Evolutionary conservation across 106 monocot species (phyloP), one percentile per base, ranked within the genome.

Genomic region (Chionographis japonica): DNA sequence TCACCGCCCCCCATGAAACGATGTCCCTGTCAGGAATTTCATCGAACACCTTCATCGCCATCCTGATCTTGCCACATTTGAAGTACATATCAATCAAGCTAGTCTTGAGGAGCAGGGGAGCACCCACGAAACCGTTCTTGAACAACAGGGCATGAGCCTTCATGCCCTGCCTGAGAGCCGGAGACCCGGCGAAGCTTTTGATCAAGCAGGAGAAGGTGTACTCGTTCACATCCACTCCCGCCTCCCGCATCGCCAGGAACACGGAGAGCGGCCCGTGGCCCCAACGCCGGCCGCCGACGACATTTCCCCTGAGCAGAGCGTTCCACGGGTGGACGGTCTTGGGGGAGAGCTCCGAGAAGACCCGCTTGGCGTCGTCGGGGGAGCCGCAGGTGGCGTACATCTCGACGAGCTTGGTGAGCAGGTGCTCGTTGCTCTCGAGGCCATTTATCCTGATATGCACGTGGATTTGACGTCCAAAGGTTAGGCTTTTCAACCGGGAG

Each of bases 41-140:
- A 39, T 84, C 79, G 50, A 98, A 98, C 77, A 98, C 14, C 85
- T 83, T 89, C 55, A 87, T 43, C 1, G 90, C 92, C 72, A 80
- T 74, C 56, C 68, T 72, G 14, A 77, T 37, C 54, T 81, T 90
- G 16, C 87, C 54, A 39, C 84, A 98, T 52, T 98, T 92, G 65
- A 92, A 90, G 75, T 98, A 93, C 87, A 93, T 78, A 41, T 98
- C 92, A 2, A 88, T 70, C 80, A 98, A 59, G 39, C 87, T 72
- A 4, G 97, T 93, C 55, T 40, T 66, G 2, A 98, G 66, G 16
- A 87, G 68, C 35, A 55, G 18, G 0, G 81, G 83, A 3, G 73
- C 62, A 3, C 56, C 66, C 4, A 70, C 56, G 43, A 80, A 74
- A 12, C 78, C 86, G 13, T 76, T 84, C 84, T 92, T 97, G 63